phyloP scores from a whole-genome alignment of 345 rosid genomes.

The Citrus glauca region DNA sequence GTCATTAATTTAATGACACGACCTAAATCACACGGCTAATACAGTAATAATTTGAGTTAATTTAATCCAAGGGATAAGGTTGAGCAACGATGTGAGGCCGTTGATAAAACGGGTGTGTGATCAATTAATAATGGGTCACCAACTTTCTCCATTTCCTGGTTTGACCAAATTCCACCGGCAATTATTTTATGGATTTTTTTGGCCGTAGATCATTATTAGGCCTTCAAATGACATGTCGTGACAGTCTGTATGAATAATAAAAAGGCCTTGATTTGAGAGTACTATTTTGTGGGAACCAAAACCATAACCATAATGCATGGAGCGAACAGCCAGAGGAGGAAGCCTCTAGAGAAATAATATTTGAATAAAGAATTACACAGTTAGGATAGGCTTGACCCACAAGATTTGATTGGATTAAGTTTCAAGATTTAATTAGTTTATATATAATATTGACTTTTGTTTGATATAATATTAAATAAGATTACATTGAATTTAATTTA shows the following conservation, averaged over 20 bases:
- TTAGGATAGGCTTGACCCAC: too few relatives aligned
- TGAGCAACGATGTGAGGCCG: background rate
- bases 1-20: background rate
- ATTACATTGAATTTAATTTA: too few relatives aligned
- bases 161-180: background rate
- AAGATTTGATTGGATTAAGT: too few relatives aligned
- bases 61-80: constrained; percentile 6
- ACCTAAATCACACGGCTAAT: constrained; percentile 1
- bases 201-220: background rate
- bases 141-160: background rate
- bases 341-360: background rate
- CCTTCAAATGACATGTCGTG: background rate
- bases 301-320: too few relatives aligned
- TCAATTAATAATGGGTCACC: constrained; percentile 16
- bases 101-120: constrained; percentile 18
- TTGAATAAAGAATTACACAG: too few relatives aligned
- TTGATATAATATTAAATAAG: too few relatives aligned
- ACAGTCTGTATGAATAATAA: background rate
- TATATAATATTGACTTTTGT: too few relatives aligned
- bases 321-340: background rate
- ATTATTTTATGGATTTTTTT: background rate
- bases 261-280: background rate
- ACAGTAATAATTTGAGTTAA: background rate
- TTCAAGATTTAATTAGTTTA: too few relatives aligned
- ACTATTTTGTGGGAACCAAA: background rate